Evolutionary conservation across 1,284 basidiomycete species (phyloP).

Genomic region (Pseudozyma thailandica): DNA sequence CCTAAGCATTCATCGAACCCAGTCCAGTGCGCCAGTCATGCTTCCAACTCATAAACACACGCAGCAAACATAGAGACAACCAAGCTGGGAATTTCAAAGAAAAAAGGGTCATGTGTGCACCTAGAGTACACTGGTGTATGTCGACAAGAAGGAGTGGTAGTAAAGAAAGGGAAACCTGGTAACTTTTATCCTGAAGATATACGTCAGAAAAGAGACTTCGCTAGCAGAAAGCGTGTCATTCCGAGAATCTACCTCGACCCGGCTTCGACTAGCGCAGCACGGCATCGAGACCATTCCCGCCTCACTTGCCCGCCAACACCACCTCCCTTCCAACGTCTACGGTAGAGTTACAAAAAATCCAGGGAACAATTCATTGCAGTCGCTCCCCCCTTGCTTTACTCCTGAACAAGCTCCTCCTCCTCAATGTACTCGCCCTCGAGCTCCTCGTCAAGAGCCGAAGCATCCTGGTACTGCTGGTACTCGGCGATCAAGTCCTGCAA

Average conservation of each 20-base stretch:
- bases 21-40: too few species aligned
- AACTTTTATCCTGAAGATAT: not conserved
- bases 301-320: too few species aligned
- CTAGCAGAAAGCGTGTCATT: not conserved
- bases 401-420: slow-evolving; percentile 54
- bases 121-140: not conserved
- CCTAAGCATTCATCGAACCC: too few species aligned
- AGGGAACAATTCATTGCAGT: not conserved
- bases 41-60: not conserved
- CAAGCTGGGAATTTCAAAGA: slow-evolving; percentile 1
- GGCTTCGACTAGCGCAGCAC: too few species aligned
- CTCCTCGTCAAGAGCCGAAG: slow-evolving; percentile 71
- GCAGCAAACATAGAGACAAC: not conserved
- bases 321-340: too few species aligned
- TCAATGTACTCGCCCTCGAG: slow-evolving; percentile 67
- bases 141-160: not conserved
- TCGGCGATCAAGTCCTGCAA: slow-evolving; percentile 70
- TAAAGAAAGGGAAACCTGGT: not conserved
- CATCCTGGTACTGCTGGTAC: slow-evolving; percentile 66
- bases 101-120: not conserved
- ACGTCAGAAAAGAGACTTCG: not conserved
- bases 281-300: too few species aligned
- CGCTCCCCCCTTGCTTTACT: slow-evolving; percentile 17
- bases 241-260: not conserved
- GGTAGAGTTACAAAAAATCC: slow-evolving; percentile 5